phyloP scores from a whole-genome alignment of 2,329 filamentous ascomycete species.

The Exserohilum turcica region DNA sequence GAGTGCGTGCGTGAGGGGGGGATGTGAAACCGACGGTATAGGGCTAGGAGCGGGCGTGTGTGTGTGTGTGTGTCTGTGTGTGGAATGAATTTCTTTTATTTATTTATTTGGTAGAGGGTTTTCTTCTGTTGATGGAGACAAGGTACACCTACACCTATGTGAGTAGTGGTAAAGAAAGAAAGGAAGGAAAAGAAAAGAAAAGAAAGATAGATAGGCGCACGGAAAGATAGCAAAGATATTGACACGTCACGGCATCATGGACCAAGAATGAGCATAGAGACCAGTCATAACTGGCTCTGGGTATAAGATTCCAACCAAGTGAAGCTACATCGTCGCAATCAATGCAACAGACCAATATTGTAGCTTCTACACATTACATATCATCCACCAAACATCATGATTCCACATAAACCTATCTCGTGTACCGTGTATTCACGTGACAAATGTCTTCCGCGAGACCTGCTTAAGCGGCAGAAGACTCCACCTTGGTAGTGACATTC shows the following conservation, averaged over 20 bases:
- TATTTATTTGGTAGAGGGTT: no score
- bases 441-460: not conserved
- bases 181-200: not conserved
- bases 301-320: constrained; percentile 14
- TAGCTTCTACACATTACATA: constrained; percentile 20
- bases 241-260: no score
- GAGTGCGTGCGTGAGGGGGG: no score
- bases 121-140: no score
- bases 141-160: no score
- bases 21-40: no score
- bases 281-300: constrained; percentile 21
- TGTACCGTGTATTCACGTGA: not conserved
- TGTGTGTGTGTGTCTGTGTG: no score
- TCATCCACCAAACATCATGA: constrained; percentile 9
- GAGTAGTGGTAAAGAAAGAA: no score
- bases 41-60: no score
- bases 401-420: constrained; percentile 9
- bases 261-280: not conserved
- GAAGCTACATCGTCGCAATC: constrained; percentile 11
- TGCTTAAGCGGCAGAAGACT: constrained; percentile 23
- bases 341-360: constrained; percentile 14
- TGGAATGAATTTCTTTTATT: no score
- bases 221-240: no score
- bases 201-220: not conserved
- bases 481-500: constrained; percentile 23